Percentiles rank a stretch among this genome's conserved stretches.
Evolutionary conservation across 2,329 filamentous ascomycete species (phyloP).

Genomic region (Immersiporthe knoxdaviesiana): DNA sequence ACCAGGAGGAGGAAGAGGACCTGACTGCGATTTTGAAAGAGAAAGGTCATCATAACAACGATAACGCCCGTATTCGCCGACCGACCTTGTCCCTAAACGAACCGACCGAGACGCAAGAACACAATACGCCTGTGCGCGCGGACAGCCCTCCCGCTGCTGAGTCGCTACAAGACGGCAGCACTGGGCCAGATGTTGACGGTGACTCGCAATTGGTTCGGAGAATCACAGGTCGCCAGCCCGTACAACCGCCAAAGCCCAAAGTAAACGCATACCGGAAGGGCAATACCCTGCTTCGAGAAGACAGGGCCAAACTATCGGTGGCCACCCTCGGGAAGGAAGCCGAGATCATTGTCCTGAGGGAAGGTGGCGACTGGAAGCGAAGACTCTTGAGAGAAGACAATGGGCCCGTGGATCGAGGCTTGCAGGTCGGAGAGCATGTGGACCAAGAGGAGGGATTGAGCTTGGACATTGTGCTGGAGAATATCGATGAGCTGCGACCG

Average conservation of each 20-base stretch:
- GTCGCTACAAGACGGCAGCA: background rate
- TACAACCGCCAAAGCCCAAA: background rate
- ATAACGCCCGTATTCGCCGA: background rate
- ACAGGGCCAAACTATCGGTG: conserved; percentile 34
- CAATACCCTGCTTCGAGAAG: conserved; percentile 24
- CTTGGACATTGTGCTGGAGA: conserved; percentile 44
- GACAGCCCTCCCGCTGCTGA: background rate
- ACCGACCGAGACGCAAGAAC: background rate
- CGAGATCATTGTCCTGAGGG: conserved; percentile 52
- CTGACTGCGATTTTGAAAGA: conserved; percentile 5
- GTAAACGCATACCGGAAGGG: conserved; percentile 23
- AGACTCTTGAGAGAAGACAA: conserved; percentile 4
- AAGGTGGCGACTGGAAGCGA: conserved; percentile 34
- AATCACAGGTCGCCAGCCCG: background rate
- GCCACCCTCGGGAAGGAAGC: conserved; percentile 45
- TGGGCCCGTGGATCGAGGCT: background rate
- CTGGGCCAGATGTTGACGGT: background rate
- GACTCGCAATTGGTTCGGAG: background rate
- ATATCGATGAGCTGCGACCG: conserved; percentile 55
- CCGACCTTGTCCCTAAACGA: background rate
- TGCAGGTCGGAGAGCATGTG: conserved; percentile 15
- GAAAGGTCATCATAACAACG: background rate
- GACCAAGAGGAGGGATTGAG: conserved; percentile 34
- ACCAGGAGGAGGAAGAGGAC: conserved; percentile 13
- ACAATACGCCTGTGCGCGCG: background rate